These are phyloP conservation scores for Leptographium procerum DNA, from an alignment of 2,329 filamentous ascomycete species.

Conservation along the genomic window DNA sequence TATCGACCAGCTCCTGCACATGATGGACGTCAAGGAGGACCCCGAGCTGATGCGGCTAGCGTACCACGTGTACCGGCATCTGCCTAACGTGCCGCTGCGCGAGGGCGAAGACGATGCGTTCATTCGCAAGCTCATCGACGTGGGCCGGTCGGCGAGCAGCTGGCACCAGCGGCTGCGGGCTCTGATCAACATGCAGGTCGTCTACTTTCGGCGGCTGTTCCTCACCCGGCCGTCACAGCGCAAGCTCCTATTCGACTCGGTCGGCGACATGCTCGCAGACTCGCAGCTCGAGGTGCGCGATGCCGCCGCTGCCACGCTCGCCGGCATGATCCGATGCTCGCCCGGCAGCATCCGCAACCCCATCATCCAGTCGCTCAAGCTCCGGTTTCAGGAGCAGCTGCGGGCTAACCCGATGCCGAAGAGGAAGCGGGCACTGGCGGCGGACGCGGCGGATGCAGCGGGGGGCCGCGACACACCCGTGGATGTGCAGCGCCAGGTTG, in stretches of 20 bases:
- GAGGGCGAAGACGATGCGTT: constrained; percentile 76
- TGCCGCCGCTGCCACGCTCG: constrained; percentile 82
- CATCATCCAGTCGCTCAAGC: constrained; percentile 64
- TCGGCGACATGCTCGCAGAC: constrained; percentile 92
- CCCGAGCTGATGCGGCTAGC: constrained; percentile 88
- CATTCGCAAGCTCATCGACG: constrained; percentile 74
- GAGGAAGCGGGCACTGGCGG: constrained; percentile 34
- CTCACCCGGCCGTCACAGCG: constrained; percentile 66
- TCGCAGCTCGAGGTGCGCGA: constrained; percentile 86
- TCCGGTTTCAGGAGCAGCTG: constrained; percentile 70
- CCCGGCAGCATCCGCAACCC: constrained; percentile 66
- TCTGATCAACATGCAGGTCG: constrained; percentile 95
- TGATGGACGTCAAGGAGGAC: constrained; percentile 99
- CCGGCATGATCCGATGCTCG: constrained; percentile 96
- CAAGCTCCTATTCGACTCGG: constrained; percentile 72
- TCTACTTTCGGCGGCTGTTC: constrained; percentile 95
- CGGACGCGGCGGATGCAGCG: not conserved
- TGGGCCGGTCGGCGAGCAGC: constrained; percentile 70
- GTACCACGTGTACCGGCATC: constrained; percentile 91
- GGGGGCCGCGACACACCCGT: constrained; percentile 28
- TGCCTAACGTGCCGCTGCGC: constrained; percentile 90
- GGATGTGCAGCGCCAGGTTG: constrained; percentile 63
- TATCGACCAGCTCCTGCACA: constrained; percentile 88
- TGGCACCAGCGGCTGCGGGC: constrained; percentile 96
- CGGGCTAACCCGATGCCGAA: constrained; percentile 79